Evolutionary conservation across 2,329 filamentous ascomycete genomes (phyloP), one percentile per base, ranked within the genome.

Genomic region (Penicillium psychrosexuale): DNA sequence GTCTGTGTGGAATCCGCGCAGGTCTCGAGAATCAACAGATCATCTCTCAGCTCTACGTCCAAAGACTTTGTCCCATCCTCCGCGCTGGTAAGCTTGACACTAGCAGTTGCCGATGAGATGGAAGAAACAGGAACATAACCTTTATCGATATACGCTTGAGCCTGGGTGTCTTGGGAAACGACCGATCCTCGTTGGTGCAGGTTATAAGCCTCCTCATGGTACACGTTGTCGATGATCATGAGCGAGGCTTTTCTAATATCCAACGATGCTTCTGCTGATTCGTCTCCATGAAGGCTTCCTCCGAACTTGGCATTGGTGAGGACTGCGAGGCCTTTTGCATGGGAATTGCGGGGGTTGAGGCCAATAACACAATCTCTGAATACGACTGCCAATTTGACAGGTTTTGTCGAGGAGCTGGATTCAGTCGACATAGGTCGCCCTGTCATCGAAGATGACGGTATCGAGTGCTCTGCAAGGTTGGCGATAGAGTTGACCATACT

Each of bases 1-100:
- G 94, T 99, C 70, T 97, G 91, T 0, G 91, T 97, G 1, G 94
- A 99, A 73, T 99, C 94, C 30, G 94, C 94, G 66, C 95, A 99
- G 1, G 92, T 95, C 72, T 99, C 94, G 7, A 99, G 77, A 33
- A 99, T 87, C 50, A 99, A 80, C 1, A 99, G 80, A 61, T 96
- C 88, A 66, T 96, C 92, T 57, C 85, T 85, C 44, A 97, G 77
- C 60, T 96, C 90, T 1, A 97, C 80, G 62, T 94, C 87, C 13
- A 97, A 73, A 38, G 84, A 82, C 60, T 86, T 88, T 30, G 85
- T 80, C 0, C 80, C 83, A 34, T 85, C 81, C 1, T 77, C 77
- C 2, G 78, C 78, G 9, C 80, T 77, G 22, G 78, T 75, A 12
- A 92, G 77, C 44, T 84, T 82, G 2, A 94, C 79, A 2, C 78